Evolutionary conservation across 768 basidiomycete genomes (phyloP).

Genomic region (Phylloporus scabripes): DNA sequence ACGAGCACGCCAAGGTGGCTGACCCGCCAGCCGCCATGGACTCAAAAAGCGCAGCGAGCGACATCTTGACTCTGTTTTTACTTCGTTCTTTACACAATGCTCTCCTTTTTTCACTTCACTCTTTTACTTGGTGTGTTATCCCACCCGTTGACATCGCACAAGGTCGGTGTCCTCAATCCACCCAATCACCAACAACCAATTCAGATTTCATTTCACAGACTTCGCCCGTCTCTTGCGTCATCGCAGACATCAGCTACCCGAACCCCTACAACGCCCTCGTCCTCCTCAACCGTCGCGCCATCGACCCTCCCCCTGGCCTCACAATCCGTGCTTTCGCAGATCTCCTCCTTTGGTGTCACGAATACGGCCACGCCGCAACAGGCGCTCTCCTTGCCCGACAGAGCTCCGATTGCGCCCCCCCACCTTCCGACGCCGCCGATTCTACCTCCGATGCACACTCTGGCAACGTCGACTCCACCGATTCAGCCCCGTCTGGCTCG

Average conservation of each 20-base stretch:
- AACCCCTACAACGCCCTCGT: conserved; percentile 18
- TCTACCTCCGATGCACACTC: too few species aligned
- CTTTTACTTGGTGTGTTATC: conserved; percentile 18
- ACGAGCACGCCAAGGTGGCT: conserved; percentile 6
- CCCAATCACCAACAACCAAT: not conserved
- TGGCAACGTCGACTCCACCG: too few species aligned
- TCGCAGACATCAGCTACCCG: conserved; percentile 24
- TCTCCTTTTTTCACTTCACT: conserved; percentile 13
- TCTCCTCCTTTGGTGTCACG: conserved; percentile 27
- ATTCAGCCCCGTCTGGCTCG: not conserved
- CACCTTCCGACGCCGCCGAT: not conserved
- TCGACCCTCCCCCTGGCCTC: conserved; percentile 21
- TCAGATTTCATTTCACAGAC: conserved; percentile 8
- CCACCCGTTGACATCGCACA: conserved; percentile 12
- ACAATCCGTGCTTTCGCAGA: conserved; percentile 20
- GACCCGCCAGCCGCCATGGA: not conserved
- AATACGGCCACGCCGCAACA: conserved; percentile 8
- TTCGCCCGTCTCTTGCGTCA: conserved; percentile 17
- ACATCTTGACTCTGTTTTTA: not conserved
- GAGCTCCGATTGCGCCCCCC: conserved; percentile 12
- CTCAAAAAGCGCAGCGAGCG: too few species aligned
- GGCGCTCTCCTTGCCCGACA: conserved; percentile 23
- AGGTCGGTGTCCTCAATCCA: conserved; percentile 2
- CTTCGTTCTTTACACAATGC: conserved; percentile 19
- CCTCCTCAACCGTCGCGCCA: conserved; percentile 20